Evolutionary conservation across 495 filamentous ascomycete genomes (phyloP).

Genomic region (Platismatia glauca): DNA sequence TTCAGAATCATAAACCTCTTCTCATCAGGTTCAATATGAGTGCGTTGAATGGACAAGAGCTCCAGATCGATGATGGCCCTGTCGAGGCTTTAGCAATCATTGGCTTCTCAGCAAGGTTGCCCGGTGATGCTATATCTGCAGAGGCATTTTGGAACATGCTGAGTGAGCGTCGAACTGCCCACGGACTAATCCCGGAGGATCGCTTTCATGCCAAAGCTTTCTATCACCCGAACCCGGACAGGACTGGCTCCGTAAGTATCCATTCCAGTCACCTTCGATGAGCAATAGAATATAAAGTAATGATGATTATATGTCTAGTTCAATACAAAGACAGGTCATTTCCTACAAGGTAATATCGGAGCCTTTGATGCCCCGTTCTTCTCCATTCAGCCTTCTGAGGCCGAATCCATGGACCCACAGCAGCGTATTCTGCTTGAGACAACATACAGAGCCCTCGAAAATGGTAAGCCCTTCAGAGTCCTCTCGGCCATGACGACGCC

Average conservation of each 20-base stretch:
- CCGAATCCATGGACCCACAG: constrained; percentile 28
- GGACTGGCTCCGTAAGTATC: constrained; percentile 5
- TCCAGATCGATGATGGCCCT: too few relatives aligned
- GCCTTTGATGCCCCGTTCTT: constrained; percentile 7
- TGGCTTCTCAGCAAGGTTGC: constrained; percentile 46
- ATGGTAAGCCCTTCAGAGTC: constrained; percentile 14
- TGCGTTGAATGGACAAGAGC: too few relatives aligned
- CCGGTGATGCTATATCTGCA: constrained; percentile 42
- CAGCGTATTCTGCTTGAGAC: constrained; percentile 52
- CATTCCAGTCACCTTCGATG: background rate
- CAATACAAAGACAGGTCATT: background rate
- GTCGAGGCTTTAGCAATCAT: constrained; percentile 52
- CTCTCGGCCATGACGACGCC: background rate
- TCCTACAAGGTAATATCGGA: background rate
- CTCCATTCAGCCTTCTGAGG: background rate
- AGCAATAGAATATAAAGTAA: too few relatives aligned
- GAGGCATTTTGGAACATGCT: constrained; percentile 46
- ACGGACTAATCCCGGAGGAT: constrained; percentile 48
- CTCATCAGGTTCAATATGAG: too few relatives aligned
- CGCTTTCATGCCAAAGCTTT: constrained; percentile 48
- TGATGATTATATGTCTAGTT: background rate
- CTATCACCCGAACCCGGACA: constrained; percentile 41
- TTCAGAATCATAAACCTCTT: too few relatives aligned
- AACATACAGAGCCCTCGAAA: constrained; percentile 53
- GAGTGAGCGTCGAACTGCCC: constrained; percentile 33